Evolutionary conservation across 345 rosid species (phyloP), one percentile per base, ranked within the genome.

Genomic region (Fremontodendron californicum): DNA sequence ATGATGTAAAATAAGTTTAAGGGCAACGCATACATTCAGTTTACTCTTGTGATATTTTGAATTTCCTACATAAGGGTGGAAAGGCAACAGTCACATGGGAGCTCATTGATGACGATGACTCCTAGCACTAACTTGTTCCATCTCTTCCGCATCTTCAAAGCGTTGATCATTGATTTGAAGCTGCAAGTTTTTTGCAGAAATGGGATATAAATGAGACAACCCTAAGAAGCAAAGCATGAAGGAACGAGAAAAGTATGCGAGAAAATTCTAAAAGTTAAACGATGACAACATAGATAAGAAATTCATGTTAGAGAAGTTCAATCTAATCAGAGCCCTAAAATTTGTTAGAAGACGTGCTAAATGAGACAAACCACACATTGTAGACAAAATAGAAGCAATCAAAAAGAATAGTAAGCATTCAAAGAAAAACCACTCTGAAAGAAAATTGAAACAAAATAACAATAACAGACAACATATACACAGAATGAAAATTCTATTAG

Each of bases 141-240:
- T 89, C 89, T 93, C 99, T 64, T 95, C 99, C 0, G 97, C 97
- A 81, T 95, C 99, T 35, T 92, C 96, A 80, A 93, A 95, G 75
- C 99, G 91, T 55, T 86, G 85, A 74, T 95, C 99, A 71, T 90
- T 82, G 68, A 93, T 95, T 64, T 88, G 90, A 73, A 93, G 98
- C 98, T 95, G 90, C 85, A 81, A 13, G n/a, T 27, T 61, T 8
- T 6, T 29, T 29, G 19, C 39, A 13, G n/a, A 61, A 29, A 61
- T 15, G n/a, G 43, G n/a, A n/a, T 23, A 77, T 18, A 40, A 52
- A 66, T 25, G 5, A 27, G 25, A 55, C 0, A 43, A 60, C 8
- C 42, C 23, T 21, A 23, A 8, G 55, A 21, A 25, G 40, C 19
- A 48, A 27, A 31, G 60, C 62, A 51, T 3, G 18, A 12, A 29